These are phyloP conservation scores for Abelmoschus esculentus DNA, from an alignment of 345 rosid genomes.

Conservation along the genomic window DNA sequence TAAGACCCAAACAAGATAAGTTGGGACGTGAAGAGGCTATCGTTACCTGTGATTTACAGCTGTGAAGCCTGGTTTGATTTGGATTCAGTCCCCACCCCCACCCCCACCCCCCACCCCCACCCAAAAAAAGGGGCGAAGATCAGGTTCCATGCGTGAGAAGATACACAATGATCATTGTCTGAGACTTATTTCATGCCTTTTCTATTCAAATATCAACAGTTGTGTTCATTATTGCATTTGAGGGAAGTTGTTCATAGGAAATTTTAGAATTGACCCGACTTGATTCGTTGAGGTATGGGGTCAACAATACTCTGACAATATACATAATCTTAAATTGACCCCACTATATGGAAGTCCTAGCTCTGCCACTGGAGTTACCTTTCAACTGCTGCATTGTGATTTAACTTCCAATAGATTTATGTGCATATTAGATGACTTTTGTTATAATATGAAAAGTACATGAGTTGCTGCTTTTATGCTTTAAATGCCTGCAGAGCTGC, in stretches of 20 bases:
- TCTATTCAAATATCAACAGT: background rate
- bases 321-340: no score
- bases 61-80: background rate
- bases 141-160: background rate
- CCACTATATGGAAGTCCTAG: no score
- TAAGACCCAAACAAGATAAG: background rate
- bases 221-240: background rate
- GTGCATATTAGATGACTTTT: background rate
- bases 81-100: background rate
- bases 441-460: background rate
- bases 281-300: no score
- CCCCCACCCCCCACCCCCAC: no score
- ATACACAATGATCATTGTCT: background rate
- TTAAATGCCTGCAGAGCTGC: constrained; percentile 43
- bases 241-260: background rate
- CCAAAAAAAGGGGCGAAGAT: background rate
- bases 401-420: background rate
- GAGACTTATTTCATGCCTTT: background rate
- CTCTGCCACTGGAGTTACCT: background rate
- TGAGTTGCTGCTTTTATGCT: background rate
- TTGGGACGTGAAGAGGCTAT: background rate
- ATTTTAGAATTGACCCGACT: no score
- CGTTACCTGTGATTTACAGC: background rate
- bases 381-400: constrained; percentile 1
- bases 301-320: no score